These are phyloP conservation scores for Pythium dissotocum DNA, from an alignment of 352 stramenopile species.

Conservation along the genomic window DNA sequence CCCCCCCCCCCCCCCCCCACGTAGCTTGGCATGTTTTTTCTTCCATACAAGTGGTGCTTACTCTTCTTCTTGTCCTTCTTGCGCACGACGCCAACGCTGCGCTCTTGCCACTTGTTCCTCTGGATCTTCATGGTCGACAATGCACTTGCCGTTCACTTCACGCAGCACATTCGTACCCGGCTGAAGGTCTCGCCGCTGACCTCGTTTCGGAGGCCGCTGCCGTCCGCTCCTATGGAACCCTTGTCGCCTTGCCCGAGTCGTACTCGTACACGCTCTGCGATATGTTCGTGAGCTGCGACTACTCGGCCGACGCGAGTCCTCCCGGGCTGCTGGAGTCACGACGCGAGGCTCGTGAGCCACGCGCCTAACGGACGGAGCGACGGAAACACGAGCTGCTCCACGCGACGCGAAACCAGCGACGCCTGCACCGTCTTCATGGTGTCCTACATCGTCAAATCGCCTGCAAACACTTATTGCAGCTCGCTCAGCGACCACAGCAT, in stretches of 20 bases:
- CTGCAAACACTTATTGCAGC: conserved; percentile 94
- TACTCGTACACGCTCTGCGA: conserved; percentile 88
- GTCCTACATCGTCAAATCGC: conserved; percentile 98
- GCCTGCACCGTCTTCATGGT: conserved; percentile 96
- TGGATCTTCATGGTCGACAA: conserved; percentile 94
- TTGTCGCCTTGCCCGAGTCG: conserved; percentile 50
- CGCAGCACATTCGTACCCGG: conserved; percentile 88
- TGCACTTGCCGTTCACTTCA: conserved; percentile 97
- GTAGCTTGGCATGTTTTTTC: no score
- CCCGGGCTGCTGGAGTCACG: conserved; percentile 86
- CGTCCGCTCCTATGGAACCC: background rate
- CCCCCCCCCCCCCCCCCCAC: no score
- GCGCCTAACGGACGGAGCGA: conserved; percentile 88
- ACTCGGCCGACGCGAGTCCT: conserved; percentile 54
- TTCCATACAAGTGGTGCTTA: conserved; percentile 78
- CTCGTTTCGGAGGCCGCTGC: conserved; percentile 91
- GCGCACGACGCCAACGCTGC: conserved; percentile 88
- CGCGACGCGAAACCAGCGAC: conserved; percentile 91
- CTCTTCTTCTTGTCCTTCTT: conserved; percentile 90
- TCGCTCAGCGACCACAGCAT: conserved; percentile 96
- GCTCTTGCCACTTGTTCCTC: conserved; percentile 95
- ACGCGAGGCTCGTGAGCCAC: conserved; percentile 94
- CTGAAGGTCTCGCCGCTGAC: conserved; percentile 89
- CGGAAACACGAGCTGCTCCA: conserved; percentile 96
- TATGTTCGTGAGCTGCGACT: conserved; percentile 80